Conservation (phyloP, 1,284 basidiomycete species). For the Hypsizygus ulmarius region DNA sequence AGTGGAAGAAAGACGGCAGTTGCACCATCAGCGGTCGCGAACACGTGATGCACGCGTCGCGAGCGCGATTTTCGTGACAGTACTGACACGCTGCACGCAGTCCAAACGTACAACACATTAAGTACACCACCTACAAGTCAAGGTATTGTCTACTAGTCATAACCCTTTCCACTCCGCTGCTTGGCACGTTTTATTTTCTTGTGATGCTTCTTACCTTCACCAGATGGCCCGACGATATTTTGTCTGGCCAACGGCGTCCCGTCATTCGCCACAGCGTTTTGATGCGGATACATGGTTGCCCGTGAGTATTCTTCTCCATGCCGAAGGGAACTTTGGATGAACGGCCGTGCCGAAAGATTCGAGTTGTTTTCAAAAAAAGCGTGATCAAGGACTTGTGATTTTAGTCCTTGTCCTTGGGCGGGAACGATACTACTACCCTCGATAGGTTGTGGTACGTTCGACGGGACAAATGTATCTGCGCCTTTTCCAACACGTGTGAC, state of each 20-base stretch:
- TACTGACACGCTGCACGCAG: too few relatives aligned
- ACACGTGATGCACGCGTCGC: too few relatives aligned
- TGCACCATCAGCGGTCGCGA: too few relatives aligned
- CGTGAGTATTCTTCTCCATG: constrained; percentile 65
- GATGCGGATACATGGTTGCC: constrained; percentile 72
- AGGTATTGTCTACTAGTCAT: constrained; percentile 48
- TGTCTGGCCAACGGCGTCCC: constrained; percentile 58
- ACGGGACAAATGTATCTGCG: constrained; percentile 76
- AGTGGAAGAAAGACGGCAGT: too few relatives aligned
- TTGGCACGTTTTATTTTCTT: constrained; percentile 85
- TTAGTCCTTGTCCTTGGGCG: constrained; percentile 41
- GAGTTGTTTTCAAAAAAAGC: constrained; percentile 76
- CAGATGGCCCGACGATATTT: constrained; percentile 47
- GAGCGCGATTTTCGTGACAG: too few relatives aligned
- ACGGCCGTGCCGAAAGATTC: constrained; percentile 55
- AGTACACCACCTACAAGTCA: neutral
- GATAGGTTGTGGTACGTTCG: constrained; percentile 24
- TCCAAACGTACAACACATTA: neutral
- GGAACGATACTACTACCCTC: constrained; percentile 25
- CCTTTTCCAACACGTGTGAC: constrained; percentile 79
- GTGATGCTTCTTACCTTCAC: constrained; percentile 82
- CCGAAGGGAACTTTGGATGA: constrained; percentile 59
- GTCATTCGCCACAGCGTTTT: constrained; percentile 74
- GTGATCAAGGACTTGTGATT: constrained; percentile 72
- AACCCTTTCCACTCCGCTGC: constrained; percentile 87